Conservation (phyloP, 2,329 filamentous ascomycete genomes). For the Fusarium denticulatum region DNA sequence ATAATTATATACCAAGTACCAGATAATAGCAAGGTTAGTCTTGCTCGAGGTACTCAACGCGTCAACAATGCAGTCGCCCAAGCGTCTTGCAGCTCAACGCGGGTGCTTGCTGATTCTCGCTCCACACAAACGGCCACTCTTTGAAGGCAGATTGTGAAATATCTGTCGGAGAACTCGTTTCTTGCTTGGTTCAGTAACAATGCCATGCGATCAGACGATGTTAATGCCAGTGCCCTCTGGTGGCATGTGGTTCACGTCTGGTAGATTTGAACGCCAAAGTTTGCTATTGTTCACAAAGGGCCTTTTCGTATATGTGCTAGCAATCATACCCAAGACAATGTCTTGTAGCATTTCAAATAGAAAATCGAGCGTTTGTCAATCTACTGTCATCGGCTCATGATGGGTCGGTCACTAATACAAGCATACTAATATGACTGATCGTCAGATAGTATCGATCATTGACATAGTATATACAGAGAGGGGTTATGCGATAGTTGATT, state of each 20-base stretch:
- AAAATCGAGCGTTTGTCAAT: not conserved
- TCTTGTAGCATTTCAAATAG: too few relatives aligned
- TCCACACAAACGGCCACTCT: slow-evolving; percentile 27
- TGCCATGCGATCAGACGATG: not conserved
- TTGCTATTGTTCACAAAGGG: not conserved
- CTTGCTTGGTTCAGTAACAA: not conserved
- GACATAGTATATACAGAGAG: slow-evolving; percentile 23
- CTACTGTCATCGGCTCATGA: not conserved
- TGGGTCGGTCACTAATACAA: slow-evolving; percentile 6
- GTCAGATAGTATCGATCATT: slow-evolving; percentile 1
- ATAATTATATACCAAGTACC: not conserved
- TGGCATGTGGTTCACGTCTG: not conserved
- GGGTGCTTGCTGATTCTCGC: slow-evolving; percentile 36
- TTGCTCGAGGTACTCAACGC: not conserved
- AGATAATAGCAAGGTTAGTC: not conserved
- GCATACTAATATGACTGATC: slow-evolving; percentile 1
- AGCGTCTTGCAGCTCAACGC: slow-evolving; percentile 6
- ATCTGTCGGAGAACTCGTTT: not conserved
- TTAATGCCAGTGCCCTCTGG: not conserved
- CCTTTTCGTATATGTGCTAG: too few relatives aligned
- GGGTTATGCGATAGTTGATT: slow-evolving; percentile 24
- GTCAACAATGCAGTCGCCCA: slow-evolving; percentile 11
- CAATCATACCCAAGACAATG: not conserved
- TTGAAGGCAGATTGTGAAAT: slow-evolving; percentile 4
- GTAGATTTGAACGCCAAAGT: not conserved